Conservation (phyloP, 75 land plant species). For the Pinus tabuliformis region DNA sequence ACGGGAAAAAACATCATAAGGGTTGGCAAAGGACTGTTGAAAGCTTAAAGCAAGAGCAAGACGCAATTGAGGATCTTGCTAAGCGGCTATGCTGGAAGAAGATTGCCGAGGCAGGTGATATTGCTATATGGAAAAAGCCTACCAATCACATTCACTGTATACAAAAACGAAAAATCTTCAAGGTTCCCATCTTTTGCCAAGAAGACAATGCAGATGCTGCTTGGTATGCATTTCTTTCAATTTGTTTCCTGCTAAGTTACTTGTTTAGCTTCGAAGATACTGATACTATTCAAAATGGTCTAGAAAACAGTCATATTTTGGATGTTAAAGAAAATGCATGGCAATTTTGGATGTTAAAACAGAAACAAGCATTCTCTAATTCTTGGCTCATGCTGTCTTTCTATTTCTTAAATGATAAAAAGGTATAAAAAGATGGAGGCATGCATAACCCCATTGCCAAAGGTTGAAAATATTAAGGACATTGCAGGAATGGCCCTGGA, state of each 20-base stretch:
- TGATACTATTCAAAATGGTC: not conserved
- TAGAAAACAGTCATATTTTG: conserved; percentile 11
- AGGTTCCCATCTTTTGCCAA: conserved; percentile 25
- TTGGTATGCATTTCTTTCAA: conserved; percentile 22
- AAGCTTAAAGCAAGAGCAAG: conserved; percentile 30
- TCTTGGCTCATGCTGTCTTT: conserved; percentile 7
- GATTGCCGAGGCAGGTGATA: conserved; percentile 30
- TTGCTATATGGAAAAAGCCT: conserved; percentile 74
- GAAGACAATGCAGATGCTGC: conserved; percentile 39
- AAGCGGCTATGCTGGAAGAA: conserved; percentile 45
- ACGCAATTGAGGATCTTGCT: conserved; percentile 34
- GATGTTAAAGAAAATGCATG: conserved; percentile 12
- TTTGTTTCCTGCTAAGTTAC: not conserved
- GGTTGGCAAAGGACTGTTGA: conserved; percentile 47
- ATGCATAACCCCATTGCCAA: conserved; percentile 46
- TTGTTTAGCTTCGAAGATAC: not conserved
- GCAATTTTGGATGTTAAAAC: not conserved
- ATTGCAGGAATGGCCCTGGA: conserved; percentile 59
- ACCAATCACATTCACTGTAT: conserved; percentile 53
- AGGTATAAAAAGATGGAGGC: conserved; percentile 55
- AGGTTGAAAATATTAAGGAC: conserved; percentile 26
- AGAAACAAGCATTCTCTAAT: conserved; percentile 23
- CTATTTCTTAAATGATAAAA: not conserved
- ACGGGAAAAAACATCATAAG: conserved; percentile 33
- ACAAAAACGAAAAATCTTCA: conserved; percentile 3